Evolutionary conservation across 345 rosid species (phyloP), one percentile per base, ranked within the genome.

Genomic region (Eucalyptus erythrocorys): DNA sequence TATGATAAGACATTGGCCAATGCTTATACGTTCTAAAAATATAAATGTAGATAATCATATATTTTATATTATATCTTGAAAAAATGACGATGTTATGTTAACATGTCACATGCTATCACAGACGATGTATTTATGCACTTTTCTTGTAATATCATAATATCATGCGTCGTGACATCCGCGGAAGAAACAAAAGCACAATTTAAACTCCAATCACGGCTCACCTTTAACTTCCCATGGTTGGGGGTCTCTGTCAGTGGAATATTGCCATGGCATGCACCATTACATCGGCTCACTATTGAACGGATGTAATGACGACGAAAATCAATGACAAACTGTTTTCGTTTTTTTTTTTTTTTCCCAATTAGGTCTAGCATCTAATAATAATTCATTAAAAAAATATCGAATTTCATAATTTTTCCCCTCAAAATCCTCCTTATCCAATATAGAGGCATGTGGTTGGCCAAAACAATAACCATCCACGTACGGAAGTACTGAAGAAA

Each of bases 221-320:
- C 43, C 13, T 32, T 26, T 40, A 64, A 71, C 89, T 89, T 90
- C 92, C 93, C 87, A 64, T 86, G 27, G 42, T 87, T 87, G 13
- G 86, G 90, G 92, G 88, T 86, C 55, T 81, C 30, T n/a, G 8
- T 42, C 42, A 49, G 91, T 91, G 89, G 90, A 86, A 92, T 89
- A 90, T 90, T 90, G 47, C 91, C 88, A 40, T 47, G 89, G 89
- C 61, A 87, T 76, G 47, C 89, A 48, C 86, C 84, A 86, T 57
- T 48, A 61, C 85, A 21, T 40, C 15, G 82, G 12, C 9, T 37
- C 82, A 10, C 30, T 21, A 21, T 76, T 1, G 82, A 37, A 76
- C 15, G 47, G 47, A 37, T 21, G 45, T 21, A 21, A 76, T 21
- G 82, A 22, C 82, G 82, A 37, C 27, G 42, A 10, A 76, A 21